Percentiles rank a stretch among this genome's conserved stretches.
These are phyloP conservation scores for Kodamaea fungicola DNA, from an alignment of 1,139 yeast species.

Conservation along the genomic window DNA sequence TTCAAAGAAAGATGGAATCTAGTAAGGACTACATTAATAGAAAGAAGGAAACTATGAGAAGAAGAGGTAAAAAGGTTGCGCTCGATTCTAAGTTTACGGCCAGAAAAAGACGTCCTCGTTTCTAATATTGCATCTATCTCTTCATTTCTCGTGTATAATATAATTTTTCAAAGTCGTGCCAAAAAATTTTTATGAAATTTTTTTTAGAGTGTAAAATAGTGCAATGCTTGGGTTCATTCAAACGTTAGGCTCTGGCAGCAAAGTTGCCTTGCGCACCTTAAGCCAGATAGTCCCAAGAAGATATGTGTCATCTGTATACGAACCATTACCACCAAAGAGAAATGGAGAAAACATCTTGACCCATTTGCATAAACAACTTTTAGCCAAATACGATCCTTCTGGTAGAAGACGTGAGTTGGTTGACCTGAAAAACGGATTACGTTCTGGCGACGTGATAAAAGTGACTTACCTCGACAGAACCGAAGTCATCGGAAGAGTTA, in stretches of 20 bases:
- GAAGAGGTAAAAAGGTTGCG: conserved; percentile 87
- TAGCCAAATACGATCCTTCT: conserved; percentile 62
- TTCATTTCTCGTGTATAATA: conserved; percentile 1
- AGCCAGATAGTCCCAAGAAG: conserved; percentile 17
- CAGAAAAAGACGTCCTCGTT: conserved; percentile 84
- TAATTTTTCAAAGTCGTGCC: conserved; percentile 4
- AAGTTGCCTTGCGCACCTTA: conserved; percentile 11
- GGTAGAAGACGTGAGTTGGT: conserved; percentile 71
- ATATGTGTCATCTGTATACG: conserved; percentile 40
- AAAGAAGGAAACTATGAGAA: conserved; percentile 91
- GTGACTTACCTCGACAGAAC: conserved; percentile 70
- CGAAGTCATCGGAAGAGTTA: conserved; percentile 70
- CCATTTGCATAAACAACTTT: conserved; percentile 48
- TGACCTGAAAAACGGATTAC: conserved; percentile 45
- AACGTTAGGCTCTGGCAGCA: conserved; percentile 10
- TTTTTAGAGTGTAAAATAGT: not conserved
- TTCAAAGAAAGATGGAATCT: conserved; percentile 61
- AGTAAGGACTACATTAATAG: conserved; percentile 79
- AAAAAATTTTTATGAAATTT: conserved; percentile 3
- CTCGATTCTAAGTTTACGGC: conserved; percentile 90
- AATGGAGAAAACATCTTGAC: conserved; percentile 49
- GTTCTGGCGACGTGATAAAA: conserved; percentile 80
- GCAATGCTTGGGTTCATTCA: conserved; percentile 16
- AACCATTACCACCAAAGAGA: conserved; percentile 51
- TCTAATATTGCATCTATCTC: conserved; percentile 30